Conservation (phyloP, 345 rosid species). For the Bruguiera sexangula region DNA sequence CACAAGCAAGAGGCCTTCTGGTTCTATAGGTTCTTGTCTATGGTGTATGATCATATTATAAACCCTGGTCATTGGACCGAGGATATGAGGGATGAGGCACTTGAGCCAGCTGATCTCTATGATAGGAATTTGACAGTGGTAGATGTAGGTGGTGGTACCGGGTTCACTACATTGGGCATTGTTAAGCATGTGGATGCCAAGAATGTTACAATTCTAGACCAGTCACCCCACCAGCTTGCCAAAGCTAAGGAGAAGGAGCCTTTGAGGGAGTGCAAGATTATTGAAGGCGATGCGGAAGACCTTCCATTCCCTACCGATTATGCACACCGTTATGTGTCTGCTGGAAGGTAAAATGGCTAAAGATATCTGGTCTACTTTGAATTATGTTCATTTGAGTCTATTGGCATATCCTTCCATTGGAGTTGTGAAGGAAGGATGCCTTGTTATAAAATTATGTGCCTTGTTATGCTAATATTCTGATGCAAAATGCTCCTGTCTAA, state of each 20-base stretch:
- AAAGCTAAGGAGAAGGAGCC: constrained; percentile 42
- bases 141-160: constrained; percentile 44
- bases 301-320: constrained; percentile 37
- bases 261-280: constrained; percentile 35
- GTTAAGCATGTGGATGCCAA: constrained; percentile 46
- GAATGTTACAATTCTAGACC: constrained; percentile 39
- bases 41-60: constrained; percentile 35
- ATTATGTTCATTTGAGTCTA: neutral
- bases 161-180: constrained; percentile 42
- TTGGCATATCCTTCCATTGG: too few relatives aligned
- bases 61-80: constrained; percentile 44
- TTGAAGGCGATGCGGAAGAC: constrained; percentile 41
- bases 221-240: constrained; percentile 45
- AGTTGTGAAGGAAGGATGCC: neutral
- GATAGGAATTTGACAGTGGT: constrained; percentile 32
- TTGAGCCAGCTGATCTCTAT: constrained; percentile 36
- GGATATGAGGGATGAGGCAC: constrained; percentile 40
- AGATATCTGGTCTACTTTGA: neutral
- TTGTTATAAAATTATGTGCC: neutral
- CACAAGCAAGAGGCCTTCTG: constrained; percentile 42
- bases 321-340: constrained; percentile 37
- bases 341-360: constrained; percentile 30
- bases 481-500: neutral
- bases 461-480: neutral
- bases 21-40: constrained; percentile 38